Evolutionary conservation across 768 basidiomycete species (phyloP).

Genomic region (Boletus subcaerulescens): DNA sequence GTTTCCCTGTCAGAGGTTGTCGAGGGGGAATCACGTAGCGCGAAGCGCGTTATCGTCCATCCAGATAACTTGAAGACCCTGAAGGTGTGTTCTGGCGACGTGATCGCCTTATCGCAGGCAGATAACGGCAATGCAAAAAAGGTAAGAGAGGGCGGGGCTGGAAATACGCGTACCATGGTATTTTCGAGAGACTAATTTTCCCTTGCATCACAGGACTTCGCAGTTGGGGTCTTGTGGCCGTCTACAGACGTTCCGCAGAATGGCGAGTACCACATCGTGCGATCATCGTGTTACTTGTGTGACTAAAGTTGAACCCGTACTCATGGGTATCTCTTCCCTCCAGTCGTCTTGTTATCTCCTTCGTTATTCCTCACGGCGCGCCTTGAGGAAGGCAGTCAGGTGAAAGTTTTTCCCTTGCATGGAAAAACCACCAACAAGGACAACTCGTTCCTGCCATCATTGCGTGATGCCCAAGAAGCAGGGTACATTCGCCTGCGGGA

Average conservation of each 20-base stretch:
- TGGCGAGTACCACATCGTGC: constrained; percentile 41
- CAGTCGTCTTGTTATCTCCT: constrained; percentile 55
- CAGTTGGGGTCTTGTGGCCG: constrained; percentile 77
- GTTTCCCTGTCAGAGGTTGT: constrained; percentile 34
- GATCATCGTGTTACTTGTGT: background rate
- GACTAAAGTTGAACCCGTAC: constrained; percentile 15
- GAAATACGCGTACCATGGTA: constrained; percentile 4
- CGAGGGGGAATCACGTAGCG: constrained; percentile 47
- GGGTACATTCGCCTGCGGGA: constrained; percentile 53
- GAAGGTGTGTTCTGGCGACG: constrained; percentile 68
- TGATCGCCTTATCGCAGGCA: constrained; percentile 50
- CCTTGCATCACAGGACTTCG: constrained; percentile 46
- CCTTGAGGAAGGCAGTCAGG: constrained; percentile 47
- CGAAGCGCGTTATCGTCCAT: constrained; percentile 62
- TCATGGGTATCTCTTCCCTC: constrained; percentile 5
- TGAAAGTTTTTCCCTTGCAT: constrained; percentile 48
- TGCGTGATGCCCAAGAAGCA: constrained; percentile 51
- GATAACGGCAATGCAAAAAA: constrained; percentile 33
- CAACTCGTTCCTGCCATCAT: constrained; percentile 47
- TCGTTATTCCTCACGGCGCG: constrained; percentile 62
- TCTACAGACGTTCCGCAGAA: constrained; percentile 57
- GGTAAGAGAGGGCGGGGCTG: constrained; percentile 30
- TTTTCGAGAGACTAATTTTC: constrained; percentile 16
- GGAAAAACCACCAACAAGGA: constrained; percentile 35
- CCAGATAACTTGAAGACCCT: constrained; percentile 56